Evolutionary conservation across 2,329 filamentous ascomycete species (phyloP), one percentile per base, ranked within the genome.

Genomic region (Lecanicillium sp.): DNA sequence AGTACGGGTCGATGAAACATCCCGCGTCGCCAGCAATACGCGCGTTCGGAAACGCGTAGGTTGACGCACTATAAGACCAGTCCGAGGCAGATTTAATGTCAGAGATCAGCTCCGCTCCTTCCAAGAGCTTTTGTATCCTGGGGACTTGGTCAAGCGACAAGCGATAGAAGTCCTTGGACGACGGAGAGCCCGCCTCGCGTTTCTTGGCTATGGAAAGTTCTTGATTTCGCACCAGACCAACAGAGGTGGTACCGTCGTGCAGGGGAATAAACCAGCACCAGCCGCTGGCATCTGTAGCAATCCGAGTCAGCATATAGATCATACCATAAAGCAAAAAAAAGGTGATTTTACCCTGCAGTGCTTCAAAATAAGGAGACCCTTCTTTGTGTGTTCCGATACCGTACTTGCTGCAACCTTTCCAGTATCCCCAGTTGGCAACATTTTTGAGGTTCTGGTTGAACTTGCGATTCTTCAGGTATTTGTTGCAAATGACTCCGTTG

Each of bases 191-290:
- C 7, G 53, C 29, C 5, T 54, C 56, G 26, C 56, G 58, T 61
- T 71, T 73, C 53, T 65, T 67, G 0, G 46, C 42, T 11, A 54
- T 59, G 8, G 60, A 54, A 5, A 68, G 24, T 7, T 69, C 56
- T 55, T 74, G 69, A 48, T 65, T 64, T 52, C 60, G 58, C 5
- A 73, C 69, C 6, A 73, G 55, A 11, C 71, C 71, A 1, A 74
- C 64, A 0, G 71, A 74, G 3, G 52, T 44, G 3, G 64, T 73
- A 11, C 65, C 69, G 51, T 75, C 60, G 55, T 76, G 72, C 1
- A 77, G 57, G 0, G 74, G 74, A 45, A 78, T 76, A 40, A 61
- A 60, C 73, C 73, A 78, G 12, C 51, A 58, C 74, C 73, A 78
- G 11, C 74, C 74, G 49, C 69, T 75, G 2, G 47, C 64, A 55